Conservation (phyloP, 1,284 basidiomycete species). For the Malassezia pachydermatis region DNA sequence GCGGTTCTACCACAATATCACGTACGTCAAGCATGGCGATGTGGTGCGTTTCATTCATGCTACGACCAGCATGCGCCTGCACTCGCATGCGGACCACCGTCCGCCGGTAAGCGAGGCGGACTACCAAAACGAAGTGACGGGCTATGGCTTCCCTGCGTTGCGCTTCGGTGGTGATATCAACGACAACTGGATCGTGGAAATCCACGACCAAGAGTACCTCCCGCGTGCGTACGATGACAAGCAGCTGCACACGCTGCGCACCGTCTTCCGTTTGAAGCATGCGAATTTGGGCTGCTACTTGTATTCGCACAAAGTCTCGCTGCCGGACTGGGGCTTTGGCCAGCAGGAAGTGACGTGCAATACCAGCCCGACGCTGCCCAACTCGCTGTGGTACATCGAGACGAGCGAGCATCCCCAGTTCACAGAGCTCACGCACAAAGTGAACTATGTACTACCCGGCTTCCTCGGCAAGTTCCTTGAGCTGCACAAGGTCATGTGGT, state of each 20-base stretch:
- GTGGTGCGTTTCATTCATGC: constrained; percentile 76
- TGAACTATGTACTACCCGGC: constrained; percentile 71
- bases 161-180: constrained; percentile 65
- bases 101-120: constrained; percentile 96
- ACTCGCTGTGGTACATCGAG: constrained; percentile 92
- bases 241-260: constrained; percentile 64
- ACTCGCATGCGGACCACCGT: constrained; percentile 77
- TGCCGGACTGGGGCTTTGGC: constrained; percentile 94
- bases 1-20: constrained; percentile 50
- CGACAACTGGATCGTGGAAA: constrained; percentile 90
- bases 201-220: constrained; percentile 53
- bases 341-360: constrained; percentile 97
- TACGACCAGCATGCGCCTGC: constrained; percentile 71
- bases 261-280: constrained; percentile 75
- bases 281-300: constrained; percentile 83
- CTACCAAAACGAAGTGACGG: constrained; percentile 97
- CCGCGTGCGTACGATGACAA: constrained; percentile 52
- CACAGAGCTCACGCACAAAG: constrained; percentile 7
- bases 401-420: constrained; percentile 61
- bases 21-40: constrained; percentile 59
- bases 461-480: constrained; percentile 87
- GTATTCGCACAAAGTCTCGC: constrained; percentile 92
- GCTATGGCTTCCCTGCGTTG: constrained; percentile 57
- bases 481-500: constrained; percentile 92
- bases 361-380: constrained; percentile 79